Conservation (phyloP, 2,329 filamentous ascomycete species). For the Colletotrichum simmondsii region DNA sequence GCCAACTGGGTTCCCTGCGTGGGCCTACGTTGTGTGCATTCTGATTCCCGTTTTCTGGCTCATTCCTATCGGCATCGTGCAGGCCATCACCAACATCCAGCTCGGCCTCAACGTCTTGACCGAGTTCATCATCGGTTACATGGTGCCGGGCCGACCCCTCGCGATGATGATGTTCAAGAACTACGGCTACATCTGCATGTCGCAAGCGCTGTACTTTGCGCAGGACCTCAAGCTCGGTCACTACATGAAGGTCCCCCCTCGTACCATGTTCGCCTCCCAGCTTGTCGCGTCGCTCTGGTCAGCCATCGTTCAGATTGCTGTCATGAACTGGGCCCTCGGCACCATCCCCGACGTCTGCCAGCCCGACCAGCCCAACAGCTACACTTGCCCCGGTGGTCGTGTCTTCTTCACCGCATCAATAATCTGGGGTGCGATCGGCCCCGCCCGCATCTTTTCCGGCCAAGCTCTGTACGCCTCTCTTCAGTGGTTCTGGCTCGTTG, state of each 20-base stretch:
- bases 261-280: conserved; percentile 71
- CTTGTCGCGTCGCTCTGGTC: conserved; percentile 70
- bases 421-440: conserved; percentile 80
- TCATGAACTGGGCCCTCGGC: conserved; percentile 74
- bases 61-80: conserved; percentile 70
- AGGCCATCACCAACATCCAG: conserved; percentile 71
- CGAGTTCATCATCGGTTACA: conserved; percentile 80
- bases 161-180: conserved; percentile 85
- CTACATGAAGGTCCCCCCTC: conserved; percentile 74
- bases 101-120: conserved; percentile 77
- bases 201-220: conserved; percentile 71
- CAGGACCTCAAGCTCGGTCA: conserved; percentile 76
- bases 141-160: conserved; percentile 76
- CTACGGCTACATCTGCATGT: conserved; percentile 77
- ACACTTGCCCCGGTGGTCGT: conserved; percentile 65
- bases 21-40: conserved; percentile 68
- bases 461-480: conserved; percentile 71
- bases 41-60: conserved; percentile 68
- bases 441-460: conserved; percentile 74
- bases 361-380: conserved; percentile 62
- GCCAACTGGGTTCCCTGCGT: conserved; percentile 67
- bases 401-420: conserved; percentile 76
- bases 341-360: conserved; percentile 72
- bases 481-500: conserved; percentile 78
- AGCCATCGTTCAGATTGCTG: conserved; percentile 70